These are phyloP conservation scores for Calonectria montana DNA, from an alignment of 2,329 filamentous ascomycete species.

Conservation along the genomic window DNA sequence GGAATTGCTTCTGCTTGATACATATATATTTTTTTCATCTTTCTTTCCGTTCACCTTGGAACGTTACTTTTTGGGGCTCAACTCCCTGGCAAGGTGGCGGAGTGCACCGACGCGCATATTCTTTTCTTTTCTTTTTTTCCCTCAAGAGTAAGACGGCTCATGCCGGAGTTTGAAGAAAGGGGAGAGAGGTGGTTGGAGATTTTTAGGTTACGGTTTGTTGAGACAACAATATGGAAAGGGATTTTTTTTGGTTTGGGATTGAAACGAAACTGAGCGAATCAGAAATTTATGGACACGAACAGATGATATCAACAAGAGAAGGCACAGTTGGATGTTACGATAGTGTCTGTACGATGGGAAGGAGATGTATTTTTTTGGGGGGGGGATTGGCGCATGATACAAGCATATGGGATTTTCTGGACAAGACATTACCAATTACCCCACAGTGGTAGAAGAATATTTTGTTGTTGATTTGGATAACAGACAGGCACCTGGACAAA, in stretches of 20 bases:
- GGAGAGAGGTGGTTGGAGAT: constrained; percentile 11
- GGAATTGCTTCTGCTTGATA: constrained; percentile 31
- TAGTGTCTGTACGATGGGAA: constrained; percentile 10
- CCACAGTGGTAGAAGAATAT: background rate
- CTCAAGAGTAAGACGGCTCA: constrained; percentile 30
- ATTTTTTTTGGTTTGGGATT: constrained; percentile 9
- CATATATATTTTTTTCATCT: background rate
- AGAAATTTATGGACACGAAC: constrained; percentile 7
- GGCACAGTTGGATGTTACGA: background rate
- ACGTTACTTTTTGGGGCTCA: constrained; percentile 1
- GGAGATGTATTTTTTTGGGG: background rate
- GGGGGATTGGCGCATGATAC: constrained; percentile 12
- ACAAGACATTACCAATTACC: background rate
- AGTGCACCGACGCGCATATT: constrained; percentile 26
- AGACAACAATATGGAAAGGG: constrained; percentile 24
- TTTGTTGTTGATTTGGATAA: constrained; percentile 34
- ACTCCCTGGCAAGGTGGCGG: constrained; percentile 11
- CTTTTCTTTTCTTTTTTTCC: background rate
- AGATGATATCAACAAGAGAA: constrained; percentile 15
- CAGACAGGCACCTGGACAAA: constrained; percentile 30
- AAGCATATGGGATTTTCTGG: background rate
- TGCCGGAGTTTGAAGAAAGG: constrained; percentile 28
- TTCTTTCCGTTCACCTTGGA: background rate
- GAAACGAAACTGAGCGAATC: constrained; percentile 15
- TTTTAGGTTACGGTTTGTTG: constrained; percentile 34